Evolutionary conservation across 306 rosid genomes (phyloP).

Genomic region (Trifolium subterraneum): DNA sequence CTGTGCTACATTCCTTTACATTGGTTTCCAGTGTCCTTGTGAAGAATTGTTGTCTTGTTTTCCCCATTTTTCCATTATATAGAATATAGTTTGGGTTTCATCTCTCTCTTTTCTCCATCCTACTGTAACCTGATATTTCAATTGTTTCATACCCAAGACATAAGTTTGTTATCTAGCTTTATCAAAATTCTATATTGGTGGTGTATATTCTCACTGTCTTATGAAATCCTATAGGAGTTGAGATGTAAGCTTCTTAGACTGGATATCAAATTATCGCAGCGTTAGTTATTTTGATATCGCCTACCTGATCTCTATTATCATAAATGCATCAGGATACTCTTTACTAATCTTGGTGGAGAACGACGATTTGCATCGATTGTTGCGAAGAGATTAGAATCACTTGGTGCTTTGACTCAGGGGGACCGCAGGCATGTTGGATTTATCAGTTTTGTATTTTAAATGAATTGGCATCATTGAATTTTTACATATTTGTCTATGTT

Average conservation of each 20-base stretch:
- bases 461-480: constrained; percentile 35
- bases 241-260: constrained; percentile 26
- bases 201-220: constrained; percentile 20
- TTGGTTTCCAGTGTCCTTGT: too few species aligned
- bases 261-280: constrained; percentile 29
- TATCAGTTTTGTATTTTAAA: constrained; percentile 29
- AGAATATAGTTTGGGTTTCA: background rate
- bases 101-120: background rate
- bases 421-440: constrained; percentile 84
- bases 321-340: constrained; percentile 74
- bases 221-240: constrained; percentile 15
- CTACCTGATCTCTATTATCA: constrained; percentile 28
- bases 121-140: constrained; percentile 10
- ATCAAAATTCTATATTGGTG: constrained; percentile 21
- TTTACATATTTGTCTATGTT: constrained; percentile 40
- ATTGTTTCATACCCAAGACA: constrained; percentile 12
- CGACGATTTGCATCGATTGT: constrained; percentile 98
- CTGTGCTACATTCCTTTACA: too few species aligned
- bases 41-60: too few species aligned
- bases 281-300: too few species aligned
- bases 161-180: constrained; percentile 30
- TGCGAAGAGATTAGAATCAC: constrained; percentile 96
- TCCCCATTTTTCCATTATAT: background rate
- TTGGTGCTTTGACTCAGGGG: constrained; percentile 98
- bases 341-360: constrained; percentile 96